Conservation (phyloP, 1,284 basidiomycete genomes). For the Abortiporus biennis region DNA sequence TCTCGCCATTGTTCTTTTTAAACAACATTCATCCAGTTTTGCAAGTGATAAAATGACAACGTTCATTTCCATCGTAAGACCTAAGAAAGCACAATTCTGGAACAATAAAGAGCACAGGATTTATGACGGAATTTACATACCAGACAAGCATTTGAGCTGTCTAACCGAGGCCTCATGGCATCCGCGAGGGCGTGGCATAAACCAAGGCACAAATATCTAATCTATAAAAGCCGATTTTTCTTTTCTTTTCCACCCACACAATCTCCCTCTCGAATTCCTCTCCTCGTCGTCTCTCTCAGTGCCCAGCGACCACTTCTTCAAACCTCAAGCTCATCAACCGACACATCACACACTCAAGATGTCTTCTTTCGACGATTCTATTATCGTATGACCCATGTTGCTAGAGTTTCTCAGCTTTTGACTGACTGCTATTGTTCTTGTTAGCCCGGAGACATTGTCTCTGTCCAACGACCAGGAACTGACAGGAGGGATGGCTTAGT, state of each 20-base stretch:
- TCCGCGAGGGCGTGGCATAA: slow-evolving; percentile 27
- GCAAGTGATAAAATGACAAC: too few relatives aligned
- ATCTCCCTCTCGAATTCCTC: slow-evolving; percentile 8
- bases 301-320: slow-evolving; percentile 10
- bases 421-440: not conserved
- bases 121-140: too few relatives aligned
- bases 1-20: too few relatives aligned
- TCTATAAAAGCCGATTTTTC: slow-evolving; percentile 40
- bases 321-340: slow-evolving; percentile 9
- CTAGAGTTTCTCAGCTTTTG: not conserved
- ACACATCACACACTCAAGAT: slow-evolving; percentile 7
- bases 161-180: slow-evolving; percentile 36
- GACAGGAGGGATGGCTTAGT: slow-evolving; percentile 72
- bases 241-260: slow-evolving; percentile 8
- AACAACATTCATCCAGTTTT: too few relatives aligned
- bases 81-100: too few relatives aligned
- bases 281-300: slow-evolving; percentile 7
- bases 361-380: slow-evolving; percentile 13
- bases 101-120: too few relatives aligned
- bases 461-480: slow-evolving; percentile 56
- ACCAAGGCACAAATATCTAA: slow-evolving; percentile 25
- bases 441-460: slow-evolving; percentile 74
- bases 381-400: slow-evolving; percentile 8
- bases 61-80: too few relatives aligned
- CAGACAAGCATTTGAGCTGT: too few relatives aligned